These are phyloP conservation scores for Calonectria hawksworthii DNA, from an alignment of 2,329 filamentous ascomycete species.

Conservation along the genomic window DNA sequence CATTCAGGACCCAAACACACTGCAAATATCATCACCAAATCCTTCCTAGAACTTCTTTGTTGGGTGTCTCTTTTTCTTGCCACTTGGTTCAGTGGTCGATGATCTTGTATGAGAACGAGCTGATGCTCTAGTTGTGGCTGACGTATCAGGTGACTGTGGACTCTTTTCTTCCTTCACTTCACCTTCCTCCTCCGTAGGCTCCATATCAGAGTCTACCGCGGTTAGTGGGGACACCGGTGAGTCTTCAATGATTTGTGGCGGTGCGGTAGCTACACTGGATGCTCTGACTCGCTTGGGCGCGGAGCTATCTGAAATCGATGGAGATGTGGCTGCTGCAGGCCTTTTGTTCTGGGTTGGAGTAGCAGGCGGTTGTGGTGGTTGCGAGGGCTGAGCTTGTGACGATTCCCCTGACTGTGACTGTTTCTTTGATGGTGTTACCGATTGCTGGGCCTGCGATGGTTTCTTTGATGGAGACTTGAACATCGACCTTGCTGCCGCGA, in stretches of 20 bases:
- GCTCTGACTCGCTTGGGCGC: background rate
- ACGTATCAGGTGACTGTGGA: background rate
- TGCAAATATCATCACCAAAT: too few species aligned
- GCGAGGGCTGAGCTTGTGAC: background rate
- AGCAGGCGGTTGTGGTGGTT: background rate
- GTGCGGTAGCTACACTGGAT: background rate
- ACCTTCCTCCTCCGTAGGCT: background rate
- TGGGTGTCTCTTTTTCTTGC: constrained; percentile 13
- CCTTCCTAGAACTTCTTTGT: constrained; percentile 17
- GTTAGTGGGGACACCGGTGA: too few species aligned
- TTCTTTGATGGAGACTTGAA: background rate
- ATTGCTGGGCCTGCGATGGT: too few species aligned
- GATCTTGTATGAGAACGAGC: constrained; percentile 15
- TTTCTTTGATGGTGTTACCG: too few species aligned
- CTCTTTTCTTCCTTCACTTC: background rate
- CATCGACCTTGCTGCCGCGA: constrained; percentile 1
- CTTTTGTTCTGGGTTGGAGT: constrained; percentile 22
- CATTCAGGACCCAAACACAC: too few species aligned
- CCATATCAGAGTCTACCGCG: too few species aligned
- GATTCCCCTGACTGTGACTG: background rate
- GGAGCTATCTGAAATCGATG: too few species aligned
- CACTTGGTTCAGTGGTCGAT: background rate
- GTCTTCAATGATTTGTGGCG: too few species aligned
- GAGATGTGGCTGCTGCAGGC: too few species aligned
- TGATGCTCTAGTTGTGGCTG: background rate